A percentile compares a stretch with the other conserved stretches of the same genome.
Conservation (phyloP, 1,139 yeast species). For the Yamadazyma siamensis region DNA sequence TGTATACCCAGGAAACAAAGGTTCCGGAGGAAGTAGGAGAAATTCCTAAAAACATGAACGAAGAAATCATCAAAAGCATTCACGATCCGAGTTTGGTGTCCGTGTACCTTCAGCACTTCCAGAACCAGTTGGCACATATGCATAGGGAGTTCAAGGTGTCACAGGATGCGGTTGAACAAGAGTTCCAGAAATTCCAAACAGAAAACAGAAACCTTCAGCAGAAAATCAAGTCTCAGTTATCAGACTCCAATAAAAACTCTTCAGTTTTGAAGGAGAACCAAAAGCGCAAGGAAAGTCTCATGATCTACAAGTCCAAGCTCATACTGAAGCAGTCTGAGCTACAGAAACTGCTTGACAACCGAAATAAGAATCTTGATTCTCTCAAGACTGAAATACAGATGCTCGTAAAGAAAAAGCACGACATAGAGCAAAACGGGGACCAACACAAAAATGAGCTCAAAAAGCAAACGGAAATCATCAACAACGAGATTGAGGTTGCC, state of each 20-base stretch:
- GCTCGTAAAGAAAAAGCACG: slow-evolving; percentile 1
- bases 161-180: slow-evolving; percentile 19
- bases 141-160: slow-evolving; percentile 22
- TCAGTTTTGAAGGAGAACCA: slow-evolving; percentile 13
- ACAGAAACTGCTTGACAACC: slow-evolving; percentile 16
- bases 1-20: slow-evolving; percentile 1
- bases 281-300: slow-evolving; percentile 22
- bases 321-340: slow-evolving; percentile 23
- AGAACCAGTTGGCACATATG: slow-evolving; percentile 6
- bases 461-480: neutral
- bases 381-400: slow-evolving; percentile 3
- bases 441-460: slow-evolving; percentile 1
- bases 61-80: slow-evolving; percentile 3
- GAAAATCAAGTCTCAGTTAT: slow-evolving; percentile 26
- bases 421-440: slow-evolving; percentile 3
- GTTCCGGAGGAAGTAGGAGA: neutral
- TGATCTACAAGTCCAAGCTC: slow-evolving; percentile 31
- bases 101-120: slow-evolving; percentile 7
- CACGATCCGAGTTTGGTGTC: slow-evolving; percentile 4
- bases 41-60: slow-evolving; percentile 4
- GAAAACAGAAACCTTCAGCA: slow-evolving; percentile 28
- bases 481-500: slow-evolving; percentile 2
- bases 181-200: slow-evolving; percentile 24
- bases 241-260: slow-evolving; percentile 5
- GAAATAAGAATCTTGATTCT: slow-evolving; percentile 6